Percentiles rank a stretch among this genome's conserved stretches.
Conservation (phyloP, 2,329 filamentous ascomycete species). For the Botrytis paeoniae region DNA sequence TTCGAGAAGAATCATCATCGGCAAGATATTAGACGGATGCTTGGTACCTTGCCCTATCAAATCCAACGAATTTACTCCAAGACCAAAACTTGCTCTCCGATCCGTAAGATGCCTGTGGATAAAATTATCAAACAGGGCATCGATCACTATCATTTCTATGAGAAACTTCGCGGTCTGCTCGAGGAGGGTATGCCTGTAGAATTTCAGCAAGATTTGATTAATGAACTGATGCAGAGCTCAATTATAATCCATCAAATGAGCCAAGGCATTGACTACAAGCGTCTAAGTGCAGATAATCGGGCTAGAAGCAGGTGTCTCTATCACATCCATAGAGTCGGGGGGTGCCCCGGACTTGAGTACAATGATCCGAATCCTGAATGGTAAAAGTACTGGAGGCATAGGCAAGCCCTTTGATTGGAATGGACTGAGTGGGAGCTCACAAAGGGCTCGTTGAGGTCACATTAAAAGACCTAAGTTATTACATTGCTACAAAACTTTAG, state of each 20-base stretch:
- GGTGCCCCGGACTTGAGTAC: no score
- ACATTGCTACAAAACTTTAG: no score
- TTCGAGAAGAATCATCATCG: no score
- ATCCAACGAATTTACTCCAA: not conserved
- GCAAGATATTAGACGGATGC: no score
- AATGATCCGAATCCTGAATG: not conserved
- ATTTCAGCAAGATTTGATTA: not conserved
- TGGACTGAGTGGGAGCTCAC: no score
- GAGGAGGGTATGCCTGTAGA: not conserved
- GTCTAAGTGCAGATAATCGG: not conserved
- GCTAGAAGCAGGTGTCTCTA: not conserved
- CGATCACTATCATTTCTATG: rapidly evolving
- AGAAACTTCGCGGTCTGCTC: not conserved
- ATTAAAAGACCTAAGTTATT: no score
- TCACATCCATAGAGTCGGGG: not conserved
- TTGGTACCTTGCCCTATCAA: not conserved
- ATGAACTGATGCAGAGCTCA: not conserved
- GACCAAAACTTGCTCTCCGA: not conserved
- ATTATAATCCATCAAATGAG: not conserved
- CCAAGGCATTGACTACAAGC: rapidly evolving
- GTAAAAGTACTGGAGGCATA: not conserved
- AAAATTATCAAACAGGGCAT: not conserved
- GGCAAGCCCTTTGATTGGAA: not conserved
- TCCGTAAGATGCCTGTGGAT: not conserved
- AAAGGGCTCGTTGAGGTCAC: no score